A percentile compares a stretch with the other conserved stretches of the same genome.
phyloP scores from a whole-genome alignment of 2,329 filamentous ascomycete species.

The Microdochium nivale region DNA sequence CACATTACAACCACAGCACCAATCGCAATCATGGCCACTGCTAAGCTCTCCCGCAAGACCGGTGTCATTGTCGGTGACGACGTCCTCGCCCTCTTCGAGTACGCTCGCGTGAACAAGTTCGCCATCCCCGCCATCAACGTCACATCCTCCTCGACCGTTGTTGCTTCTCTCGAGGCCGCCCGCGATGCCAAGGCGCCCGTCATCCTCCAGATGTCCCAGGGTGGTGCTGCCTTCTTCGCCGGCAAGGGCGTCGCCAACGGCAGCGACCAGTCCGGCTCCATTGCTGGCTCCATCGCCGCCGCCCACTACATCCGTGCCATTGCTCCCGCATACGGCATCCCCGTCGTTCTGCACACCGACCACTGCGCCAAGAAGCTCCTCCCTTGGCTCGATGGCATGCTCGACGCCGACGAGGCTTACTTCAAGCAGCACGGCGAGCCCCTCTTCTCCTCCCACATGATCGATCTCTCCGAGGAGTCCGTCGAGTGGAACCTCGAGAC shows the following conservation, averaged over 20 bases:
- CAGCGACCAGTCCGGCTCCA: conserved; percentile 71
- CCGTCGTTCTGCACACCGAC: conserved; percentile 92
- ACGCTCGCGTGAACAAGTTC: conserved; percentile 79
- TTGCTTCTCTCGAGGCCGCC: conserved; percentile 88
- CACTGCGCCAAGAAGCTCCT: conserved; percentile 99
- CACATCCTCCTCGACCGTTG: conserved; percentile 81
- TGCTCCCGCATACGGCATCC: conserved; percentile 79
- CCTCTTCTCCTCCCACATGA: conserved; percentile 97
- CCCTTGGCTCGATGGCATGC: conserved; percentile 93
- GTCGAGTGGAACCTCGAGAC: conserved; percentile 88
- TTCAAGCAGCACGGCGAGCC: conserved; percentile 91
- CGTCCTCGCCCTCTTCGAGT: conserved; percentile 66
- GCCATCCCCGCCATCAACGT: conserved; percentile 91
- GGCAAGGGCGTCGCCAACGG: conserved; percentile 79
- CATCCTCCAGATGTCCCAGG: conserved; percentile 89
- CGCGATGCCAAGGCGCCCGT: conserved; percentile 85
- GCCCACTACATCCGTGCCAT: conserved; percentile 90
- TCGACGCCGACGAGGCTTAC: conserved; percentile 88
- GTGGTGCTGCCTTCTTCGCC: conserved; percentile 87
- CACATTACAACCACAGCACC: neutral
- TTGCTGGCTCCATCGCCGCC: conserved; percentile 78
- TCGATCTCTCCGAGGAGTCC: conserved; percentile 88
- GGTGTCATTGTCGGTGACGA: conserved; percentile 47
- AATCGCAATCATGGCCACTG: conserved; percentile 1
- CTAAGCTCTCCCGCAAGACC: conserved; percentile 38